Conservation (phyloP, 345 rosid genomes). For the Isatis tinctoria region DNA sequence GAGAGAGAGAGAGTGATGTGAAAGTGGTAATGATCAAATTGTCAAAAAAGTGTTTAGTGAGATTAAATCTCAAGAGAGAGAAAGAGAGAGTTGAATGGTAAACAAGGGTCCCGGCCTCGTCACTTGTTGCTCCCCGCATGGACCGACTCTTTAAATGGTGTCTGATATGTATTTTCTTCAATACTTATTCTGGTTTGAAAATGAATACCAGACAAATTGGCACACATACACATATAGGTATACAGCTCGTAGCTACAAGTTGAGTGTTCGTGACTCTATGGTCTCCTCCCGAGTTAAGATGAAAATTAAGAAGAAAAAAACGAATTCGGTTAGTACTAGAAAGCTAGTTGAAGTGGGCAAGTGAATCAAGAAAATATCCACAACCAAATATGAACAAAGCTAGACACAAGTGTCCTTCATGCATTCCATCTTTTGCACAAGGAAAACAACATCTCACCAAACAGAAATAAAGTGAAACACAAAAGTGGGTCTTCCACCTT, state of each 20-base stretch:
- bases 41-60: slow-evolving; percentile 16
- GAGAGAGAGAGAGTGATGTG: slow-evolving; percentile 20
- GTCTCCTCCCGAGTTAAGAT: neutral
- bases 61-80: slow-evolving; percentile 25
- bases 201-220: neutral
- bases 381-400: neutral
- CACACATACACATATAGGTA: neutral
- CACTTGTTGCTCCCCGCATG: slow-evolving; percentile 38
- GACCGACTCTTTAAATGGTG: slow-evolving; percentile 24
- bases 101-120: slow-evolving; percentile 42
- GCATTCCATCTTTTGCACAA: slow-evolving; percentile 25
- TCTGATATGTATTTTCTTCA: slow-evolving; percentile 1
- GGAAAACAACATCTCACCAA: slow-evolving; percentile 29
- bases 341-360: neutral
- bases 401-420: slow-evolving; percentile 29
- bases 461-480: slow-evolving; percentile 17
- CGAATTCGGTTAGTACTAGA: neutral
- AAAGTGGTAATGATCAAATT: slow-evolving; percentile 27
- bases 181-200: neutral
- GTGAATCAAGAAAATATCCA: slow-evolving; percentile 9
- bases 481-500: slow-evolving; percentile 20
- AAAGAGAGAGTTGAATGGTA: slow-evolving; percentile 13
- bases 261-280: neutral
- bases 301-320: neutral
- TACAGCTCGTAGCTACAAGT: neutral